A percentile compares a stretch with the other conserved stretches of the same genome.
Evolutionary conservation across 2,329 filamentous ascomycete species (phyloP).

Genomic region (Xylaria sp.): DNA sequence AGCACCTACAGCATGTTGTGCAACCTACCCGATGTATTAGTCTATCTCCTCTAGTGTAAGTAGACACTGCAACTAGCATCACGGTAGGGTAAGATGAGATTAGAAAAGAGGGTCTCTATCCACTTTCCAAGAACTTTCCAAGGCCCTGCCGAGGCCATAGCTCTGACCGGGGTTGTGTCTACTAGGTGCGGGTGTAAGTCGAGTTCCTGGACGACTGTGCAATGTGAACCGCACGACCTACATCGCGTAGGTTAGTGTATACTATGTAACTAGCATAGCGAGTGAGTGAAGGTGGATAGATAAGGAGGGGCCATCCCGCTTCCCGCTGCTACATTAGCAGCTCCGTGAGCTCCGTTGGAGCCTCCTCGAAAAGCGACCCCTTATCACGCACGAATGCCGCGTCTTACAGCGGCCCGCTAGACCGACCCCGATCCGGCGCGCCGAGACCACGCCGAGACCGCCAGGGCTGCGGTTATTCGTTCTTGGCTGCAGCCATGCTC

Average conservation of each 20-base stretch:
- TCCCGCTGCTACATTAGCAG: not conserved
- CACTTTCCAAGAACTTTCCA: conserved; percentile 28
- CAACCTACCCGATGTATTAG: not conserved
- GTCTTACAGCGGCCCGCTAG: conserved; percentile 32
- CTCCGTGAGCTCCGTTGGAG: conserved; percentile 30
- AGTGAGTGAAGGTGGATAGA: not conserved
- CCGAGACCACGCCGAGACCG: conserved; percentile 37
- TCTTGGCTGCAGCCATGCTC: conserved; percentile 33
- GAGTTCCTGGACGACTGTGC: not conserved
- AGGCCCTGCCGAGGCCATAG: not conserved
- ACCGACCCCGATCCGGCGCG: conserved; percentile 36
- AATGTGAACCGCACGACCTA: not conserved
- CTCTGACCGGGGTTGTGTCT: conserved; percentile 1
- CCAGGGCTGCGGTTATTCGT: conserved; percentile 20
- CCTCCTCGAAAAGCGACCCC: conserved; percentile 18
- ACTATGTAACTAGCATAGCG: not conserved
- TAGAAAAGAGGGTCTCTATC: conserved; percentile 32
- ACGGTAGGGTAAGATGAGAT: conserved; percentile 7
- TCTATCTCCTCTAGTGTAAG: not conserved
- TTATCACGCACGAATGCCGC: conserved; percentile 27
- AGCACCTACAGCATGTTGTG: not conserved
- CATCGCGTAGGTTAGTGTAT: not conserved
- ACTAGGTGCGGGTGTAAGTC: not conserved
- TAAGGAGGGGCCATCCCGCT: not conserved
- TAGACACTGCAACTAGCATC: not conserved